Percentiles rank a stretch among this genome's conserved stretches.
Evolutionary conservation across 345 rosid genomes (phyloP).

Genomic region (Eutrema heterophyllum): DNA sequence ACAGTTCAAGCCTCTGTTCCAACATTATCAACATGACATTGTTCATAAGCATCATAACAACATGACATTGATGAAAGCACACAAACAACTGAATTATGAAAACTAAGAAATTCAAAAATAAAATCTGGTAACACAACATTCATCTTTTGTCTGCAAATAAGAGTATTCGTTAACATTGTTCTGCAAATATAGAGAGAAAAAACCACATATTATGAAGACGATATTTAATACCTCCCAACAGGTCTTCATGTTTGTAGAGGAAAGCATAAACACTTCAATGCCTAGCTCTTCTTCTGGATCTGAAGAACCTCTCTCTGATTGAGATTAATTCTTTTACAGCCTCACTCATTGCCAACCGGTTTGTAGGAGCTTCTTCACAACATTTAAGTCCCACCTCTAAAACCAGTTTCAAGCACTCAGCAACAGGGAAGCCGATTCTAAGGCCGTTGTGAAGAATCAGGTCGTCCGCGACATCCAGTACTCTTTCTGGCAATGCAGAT

Average conservation of each 20-base stretch:
- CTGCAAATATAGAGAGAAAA: neutral
- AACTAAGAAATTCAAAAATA: neutral
- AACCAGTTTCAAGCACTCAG: neutral
- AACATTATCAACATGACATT: constrained; percentile 3
- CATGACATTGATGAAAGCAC: neutral
- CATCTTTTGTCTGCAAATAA: neutral
- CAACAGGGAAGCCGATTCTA: neutral
- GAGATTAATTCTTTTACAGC: constrained; percentile 11
- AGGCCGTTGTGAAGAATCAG: neutral
- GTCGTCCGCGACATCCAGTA: constrained; percentile 3
- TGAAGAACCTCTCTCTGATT: constrained; percentile 23
- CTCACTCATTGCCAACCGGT: constrained; percentile 14
- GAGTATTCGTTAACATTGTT: neutral
- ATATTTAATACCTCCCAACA: neutral
- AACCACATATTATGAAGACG: neutral
- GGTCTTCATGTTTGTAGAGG: neutral
- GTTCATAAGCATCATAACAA: neutral
- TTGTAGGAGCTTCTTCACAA: constrained; percentile 14
- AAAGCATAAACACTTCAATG: neutral
- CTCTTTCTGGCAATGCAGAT: neutral
- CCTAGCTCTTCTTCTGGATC: neutral
- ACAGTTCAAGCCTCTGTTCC: too few species aligned
- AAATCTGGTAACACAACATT: neutral
- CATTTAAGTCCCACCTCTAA: constrained; percentile 28
- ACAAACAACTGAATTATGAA: neutral